Evolutionary conservation across 768 basidiomycete species (phyloP).

Genomic region (Piloderma croceum): DNA sequence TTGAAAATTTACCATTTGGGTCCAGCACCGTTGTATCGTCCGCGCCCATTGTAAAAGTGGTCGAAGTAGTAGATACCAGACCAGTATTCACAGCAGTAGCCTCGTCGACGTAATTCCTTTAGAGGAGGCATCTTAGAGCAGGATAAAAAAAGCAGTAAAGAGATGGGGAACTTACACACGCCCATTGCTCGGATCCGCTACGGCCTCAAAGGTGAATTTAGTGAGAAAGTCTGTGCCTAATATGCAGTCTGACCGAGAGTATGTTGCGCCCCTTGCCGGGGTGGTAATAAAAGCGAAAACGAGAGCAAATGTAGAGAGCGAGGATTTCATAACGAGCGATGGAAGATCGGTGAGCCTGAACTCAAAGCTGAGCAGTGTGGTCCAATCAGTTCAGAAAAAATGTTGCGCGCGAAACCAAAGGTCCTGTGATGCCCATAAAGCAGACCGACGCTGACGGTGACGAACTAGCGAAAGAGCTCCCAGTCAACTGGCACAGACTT

Average conservation of each 20-base stretch:
- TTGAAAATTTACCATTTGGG: too few species aligned
- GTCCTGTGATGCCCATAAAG: too few species aligned
- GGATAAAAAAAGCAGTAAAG: neutral
- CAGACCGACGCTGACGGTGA: too few species aligned
- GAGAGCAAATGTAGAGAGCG: too few species aligned
- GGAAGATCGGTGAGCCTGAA: too few species aligned
- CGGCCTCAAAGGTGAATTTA: conserved; percentile 45
- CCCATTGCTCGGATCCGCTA: conserved; percentile 60
- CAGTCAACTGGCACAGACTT: too few species aligned
- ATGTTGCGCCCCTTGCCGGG: conserved; percentile 38
- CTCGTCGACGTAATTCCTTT: conserved; percentile 40
- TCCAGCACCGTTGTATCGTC: conserved; percentile 45
- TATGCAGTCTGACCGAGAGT: conserved; percentile 41
- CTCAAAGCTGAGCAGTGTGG: too few species aligned
- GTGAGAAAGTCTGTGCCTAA: conserved; percentile 43
- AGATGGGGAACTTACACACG: conserved; percentile 48
- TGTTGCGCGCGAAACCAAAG: too few species aligned
- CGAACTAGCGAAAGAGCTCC: too few species aligned
- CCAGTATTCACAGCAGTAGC: conserved; percentile 47
- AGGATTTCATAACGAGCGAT: too few species aligned
- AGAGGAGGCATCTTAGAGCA: neutral
- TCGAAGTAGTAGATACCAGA: conserved; percentile 49
- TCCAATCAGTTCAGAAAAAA: too few species aligned
- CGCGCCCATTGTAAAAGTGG: conserved; percentile 51
- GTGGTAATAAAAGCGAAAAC: too few species aligned